Conservation (phyloP, 805 yeast species). For the Lipomyces mesembrius region DNA sequence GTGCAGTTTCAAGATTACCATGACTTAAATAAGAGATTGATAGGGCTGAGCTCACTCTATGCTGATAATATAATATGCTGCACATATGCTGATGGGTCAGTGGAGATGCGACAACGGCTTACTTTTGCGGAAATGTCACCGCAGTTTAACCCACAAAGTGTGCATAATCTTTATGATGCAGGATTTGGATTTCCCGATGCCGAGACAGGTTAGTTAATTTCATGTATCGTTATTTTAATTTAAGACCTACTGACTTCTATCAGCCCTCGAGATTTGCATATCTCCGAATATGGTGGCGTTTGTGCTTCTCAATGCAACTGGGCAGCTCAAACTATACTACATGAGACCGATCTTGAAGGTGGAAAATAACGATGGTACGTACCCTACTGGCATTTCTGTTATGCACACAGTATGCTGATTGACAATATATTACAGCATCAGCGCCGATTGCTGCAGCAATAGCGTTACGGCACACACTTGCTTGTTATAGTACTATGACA, state of each 20-base stretch:
- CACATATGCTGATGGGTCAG: conserved; percentile 30
- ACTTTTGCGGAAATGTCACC: conserved; percentile 19
- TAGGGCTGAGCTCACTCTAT: conserved; percentile 14
- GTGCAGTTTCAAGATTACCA: conserved; percentile 18
- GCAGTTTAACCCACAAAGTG: conserved; percentile 25
- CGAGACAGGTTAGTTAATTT: conserved; percentile 14
- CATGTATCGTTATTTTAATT: not conserved
- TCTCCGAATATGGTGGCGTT: conserved; percentile 46
- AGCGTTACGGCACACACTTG: conserved; percentile 68
- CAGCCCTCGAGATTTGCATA: conserved; percentile 39
- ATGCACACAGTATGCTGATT: conserved; percentile 9
- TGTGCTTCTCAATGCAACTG: conserved; percentile 35
- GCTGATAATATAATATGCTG: conserved; percentile 22
- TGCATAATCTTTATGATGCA: conserved; percentile 37
- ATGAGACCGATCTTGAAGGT: conserved; percentile 23
- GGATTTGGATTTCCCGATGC: conserved; percentile 38
- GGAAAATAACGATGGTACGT: conserved; percentile 21
- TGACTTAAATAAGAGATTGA: conserved; percentile 14
- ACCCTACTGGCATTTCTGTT: not conserved
- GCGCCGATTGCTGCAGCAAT: conserved; percentile 58
- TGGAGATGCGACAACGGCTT: conserved; percentile 29
- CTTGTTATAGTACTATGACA: conserved; percentile 68
- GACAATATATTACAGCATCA: conserved; percentile 19
- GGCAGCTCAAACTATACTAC: conserved; percentile 34
- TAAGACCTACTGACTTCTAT: not conserved